Evolutionary conservation across 441 rosid species (phyloP).

Genomic region (Populus tomentosa): DNA sequence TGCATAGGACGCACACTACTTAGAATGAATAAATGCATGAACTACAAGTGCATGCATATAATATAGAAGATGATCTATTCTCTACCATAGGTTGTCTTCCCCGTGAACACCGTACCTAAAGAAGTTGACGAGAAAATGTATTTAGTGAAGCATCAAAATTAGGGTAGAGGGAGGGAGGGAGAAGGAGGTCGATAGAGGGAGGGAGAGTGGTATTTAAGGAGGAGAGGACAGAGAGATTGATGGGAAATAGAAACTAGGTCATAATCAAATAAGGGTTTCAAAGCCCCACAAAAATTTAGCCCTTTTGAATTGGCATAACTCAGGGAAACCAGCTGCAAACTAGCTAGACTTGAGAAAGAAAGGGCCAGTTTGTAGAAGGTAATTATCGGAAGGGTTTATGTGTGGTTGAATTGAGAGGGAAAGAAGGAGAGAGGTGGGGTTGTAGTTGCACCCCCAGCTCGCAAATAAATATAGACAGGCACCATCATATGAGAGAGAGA

Average conservation of each 20-base stretch:
- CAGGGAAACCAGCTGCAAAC: constrained; percentile 26
- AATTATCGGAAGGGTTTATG: constrained; percentile 18
- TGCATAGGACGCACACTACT: neutral
- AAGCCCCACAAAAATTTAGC: constrained; percentile 29
- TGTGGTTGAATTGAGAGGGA: constrained; percentile 28
- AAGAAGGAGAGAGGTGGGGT: constrained; percentile 49
- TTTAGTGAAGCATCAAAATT: neutral
- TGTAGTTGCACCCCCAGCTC: constrained; percentile 32
- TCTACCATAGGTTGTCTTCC: neutral
- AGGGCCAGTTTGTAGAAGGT: neutral
- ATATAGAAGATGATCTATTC: neutral
- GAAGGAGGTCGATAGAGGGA: constrained; percentile 19
- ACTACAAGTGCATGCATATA: neutral
- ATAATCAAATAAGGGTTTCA: constrained; percentile 13
- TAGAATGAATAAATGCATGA: neutral
- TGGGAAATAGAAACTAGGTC: constrained; percentile 18
- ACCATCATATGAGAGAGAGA: constrained; percentile 18
- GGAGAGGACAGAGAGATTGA: constrained; percentile 16
- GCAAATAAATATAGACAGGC: constrained; percentile 74
- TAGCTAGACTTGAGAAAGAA: neutral
- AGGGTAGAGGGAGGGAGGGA: constrained; percentile 11
- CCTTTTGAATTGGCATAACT: constrained; percentile 48
- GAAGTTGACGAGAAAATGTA: neutral
- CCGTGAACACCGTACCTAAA: neutral
- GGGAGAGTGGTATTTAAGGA: constrained; percentile 25